Conservation (phyloP, 331 rosid species). For the Spiraea crenata region DNA sequence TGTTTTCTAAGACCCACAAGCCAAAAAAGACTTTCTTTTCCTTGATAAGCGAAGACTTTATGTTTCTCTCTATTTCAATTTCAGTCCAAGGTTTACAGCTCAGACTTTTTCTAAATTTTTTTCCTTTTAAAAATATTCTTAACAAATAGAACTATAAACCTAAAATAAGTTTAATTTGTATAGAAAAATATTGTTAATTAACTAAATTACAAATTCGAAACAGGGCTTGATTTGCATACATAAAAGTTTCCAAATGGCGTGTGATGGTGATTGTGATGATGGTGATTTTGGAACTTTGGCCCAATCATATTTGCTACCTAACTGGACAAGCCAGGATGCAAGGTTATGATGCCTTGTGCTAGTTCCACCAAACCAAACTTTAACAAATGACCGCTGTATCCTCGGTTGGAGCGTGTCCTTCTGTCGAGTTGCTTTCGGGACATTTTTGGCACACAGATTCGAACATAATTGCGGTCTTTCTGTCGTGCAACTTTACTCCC, state of each 20-base stretch:
- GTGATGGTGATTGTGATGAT: slow-evolving; percentile 22
- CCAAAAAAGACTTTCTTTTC: not conserved
- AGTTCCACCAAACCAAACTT: not conserved
- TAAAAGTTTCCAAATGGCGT: slow-evolving; percentile 23
- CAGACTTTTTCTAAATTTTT: slow-evolving; percentile 11
- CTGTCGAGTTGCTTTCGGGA: not conserved
- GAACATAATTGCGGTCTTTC: not conserved
- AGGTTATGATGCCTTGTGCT: slow-evolving; percentile 19
- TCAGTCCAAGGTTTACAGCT: slow-evolving; percentile 40
- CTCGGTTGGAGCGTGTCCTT: not conserved
- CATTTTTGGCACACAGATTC: not conserved
- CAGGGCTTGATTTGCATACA: slow-evolving; percentile 4
- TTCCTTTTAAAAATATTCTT: too few species aligned
- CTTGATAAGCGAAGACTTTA: slow-evolving; percentile 6
- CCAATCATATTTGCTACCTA: slow-evolving; percentile 33
- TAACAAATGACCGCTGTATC: slow-evolving; percentile 24
- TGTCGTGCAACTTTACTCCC: not conserved
- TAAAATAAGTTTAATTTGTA: too few species aligned
- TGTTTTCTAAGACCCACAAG: slow-evolving; percentile 7
- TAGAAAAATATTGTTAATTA: too few species aligned
- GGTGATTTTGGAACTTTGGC: slow-evolving; percentile 19
- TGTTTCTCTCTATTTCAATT: slow-evolving; percentile 18
- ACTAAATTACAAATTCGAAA: too few species aligned
- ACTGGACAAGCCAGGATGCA: slow-evolving; percentile 26
- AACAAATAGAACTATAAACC: too few species aligned